These are phyloP conservation scores for Dalbergia cochinchinensis DNA, from an alignment of 306 rosid species.

Conservation along the genomic window DNA sequence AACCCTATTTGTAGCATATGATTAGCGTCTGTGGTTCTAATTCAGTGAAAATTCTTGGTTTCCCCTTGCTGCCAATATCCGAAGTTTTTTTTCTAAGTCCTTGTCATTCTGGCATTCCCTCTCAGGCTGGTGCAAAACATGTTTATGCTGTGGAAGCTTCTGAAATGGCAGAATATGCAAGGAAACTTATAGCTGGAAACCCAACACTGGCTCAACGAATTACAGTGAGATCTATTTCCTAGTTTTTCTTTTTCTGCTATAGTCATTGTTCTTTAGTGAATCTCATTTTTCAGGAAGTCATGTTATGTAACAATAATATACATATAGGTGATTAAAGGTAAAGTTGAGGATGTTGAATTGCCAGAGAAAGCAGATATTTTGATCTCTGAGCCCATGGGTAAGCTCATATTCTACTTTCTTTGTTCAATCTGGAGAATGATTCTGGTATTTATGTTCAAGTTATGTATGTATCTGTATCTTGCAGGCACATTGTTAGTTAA, in stretches of 20 bases:
- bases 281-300: conserved; percentile 23
- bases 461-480: background rate
- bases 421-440: conserved; percentile 28
- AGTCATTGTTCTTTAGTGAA: background rate
- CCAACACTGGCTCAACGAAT: conserved; percentile 74
- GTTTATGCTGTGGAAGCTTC: conserved; percentile 97
- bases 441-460: conserved; percentile 23
- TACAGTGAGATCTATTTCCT: conserved; percentile 61
- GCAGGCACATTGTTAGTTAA: conserved; percentile 82
- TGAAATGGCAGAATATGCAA: conserved; percentile 93
- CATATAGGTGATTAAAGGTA: conserved; percentile 78
- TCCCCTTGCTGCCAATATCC: background rate
- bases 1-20: conserved; percentile 33
- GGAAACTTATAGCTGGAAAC: conserved; percentile 75
- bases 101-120: conserved; percentile 26
- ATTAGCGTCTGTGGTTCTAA: conserved; percentile 5
- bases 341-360: conserved; percentile 82
- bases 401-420: conserved; percentile 40
- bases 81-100: conserved; percentile 16
- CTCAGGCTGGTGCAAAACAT: conserved; percentile 87
- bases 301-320: conserved; percentile 8
- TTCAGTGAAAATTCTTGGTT: conserved; percentile 1
- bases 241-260: background rate
- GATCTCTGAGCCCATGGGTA: conserved; percentile 94
- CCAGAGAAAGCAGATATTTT: conserved; percentile 91